Percentiles rank a stretch among this genome's conserved stretches.
Conservation (phyloP, 768 basidiomycete species). For the Leccinum fibrillosum region DNA sequence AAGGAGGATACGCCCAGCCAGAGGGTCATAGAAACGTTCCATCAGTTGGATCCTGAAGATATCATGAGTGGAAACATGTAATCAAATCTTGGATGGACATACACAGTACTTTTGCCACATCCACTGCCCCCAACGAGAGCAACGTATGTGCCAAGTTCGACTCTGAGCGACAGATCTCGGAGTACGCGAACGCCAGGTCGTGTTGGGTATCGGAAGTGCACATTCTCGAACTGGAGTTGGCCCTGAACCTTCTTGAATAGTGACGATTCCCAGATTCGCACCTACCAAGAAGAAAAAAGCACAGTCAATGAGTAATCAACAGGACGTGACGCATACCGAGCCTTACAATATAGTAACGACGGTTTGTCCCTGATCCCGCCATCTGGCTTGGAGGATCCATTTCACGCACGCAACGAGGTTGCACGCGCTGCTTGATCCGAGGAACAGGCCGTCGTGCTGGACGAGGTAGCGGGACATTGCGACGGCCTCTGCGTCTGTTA, state of each 20-base stretch:
- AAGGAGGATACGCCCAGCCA: conserved; percentile 67
- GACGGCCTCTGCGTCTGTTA: conserved; percentile 92
- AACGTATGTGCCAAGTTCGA: conserved; percentile 76
- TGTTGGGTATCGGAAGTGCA: conserved; percentile 90
- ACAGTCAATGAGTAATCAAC: neutral
- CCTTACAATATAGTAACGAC: conserved; percentile 85
- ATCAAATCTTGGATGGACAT: conserved; percentile 24
- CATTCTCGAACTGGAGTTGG: conserved; percentile 71
- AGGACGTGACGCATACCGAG: neutral
- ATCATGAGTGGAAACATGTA: neutral
- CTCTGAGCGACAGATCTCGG: conserved; percentile 66
- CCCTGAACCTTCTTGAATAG: conserved; percentile 71
- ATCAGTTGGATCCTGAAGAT: conserved; percentile 66
- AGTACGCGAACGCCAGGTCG: conserved; percentile 84
- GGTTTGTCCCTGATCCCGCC: conserved; percentile 57
- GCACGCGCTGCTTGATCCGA: conserved; percentile 95
- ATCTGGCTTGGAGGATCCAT: conserved; percentile 66
- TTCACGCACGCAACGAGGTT: conserved; percentile 92
- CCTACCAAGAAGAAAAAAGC: conserved; percentile 32
- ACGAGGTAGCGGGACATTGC: conserved; percentile 95
- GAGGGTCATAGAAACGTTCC: conserved; percentile 82
- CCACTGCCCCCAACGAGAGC: conserved; percentile 82
- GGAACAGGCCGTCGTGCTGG: conserved; percentile 84
- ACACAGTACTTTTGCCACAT: conserved; percentile 82
- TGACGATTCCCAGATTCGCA: conserved; percentile 92